A percentile compares a stretch with the other conserved stretches of the same genome.
phyloP scores from a whole-genome alignment of 2,329 filamentous ascomycete genomes.

The Paraconiothyrium sp. region DNA sequence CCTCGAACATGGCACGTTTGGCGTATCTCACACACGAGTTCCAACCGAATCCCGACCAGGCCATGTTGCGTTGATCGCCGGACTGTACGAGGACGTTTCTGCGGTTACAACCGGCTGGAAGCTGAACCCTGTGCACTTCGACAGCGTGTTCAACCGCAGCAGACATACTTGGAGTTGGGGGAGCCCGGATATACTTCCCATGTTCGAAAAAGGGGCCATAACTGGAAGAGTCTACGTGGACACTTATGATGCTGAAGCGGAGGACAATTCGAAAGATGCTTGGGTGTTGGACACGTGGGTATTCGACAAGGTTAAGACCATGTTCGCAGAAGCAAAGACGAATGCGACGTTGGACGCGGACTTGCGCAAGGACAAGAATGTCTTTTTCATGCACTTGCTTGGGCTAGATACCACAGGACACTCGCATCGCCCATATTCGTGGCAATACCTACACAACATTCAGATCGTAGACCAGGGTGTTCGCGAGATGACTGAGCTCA shows the following conservation, averaged over 20 bases:
- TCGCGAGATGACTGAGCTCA: slow-evolving; percentile 79
- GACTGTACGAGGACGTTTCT: slow-evolving; percentile 96
- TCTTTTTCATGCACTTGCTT: slow-evolving; percentile 94
- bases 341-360: slow-evolving; percentile 78
- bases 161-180: slow-evolving; percentile 99
- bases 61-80: slow-evolving; percentile 95
- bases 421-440: slow-evolving; percentile 86
- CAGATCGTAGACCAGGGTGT: slow-evolving; percentile 93
- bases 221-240: slow-evolving; percentile 88
- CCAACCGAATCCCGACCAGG: slow-evolving; percentile 96
- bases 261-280: slow-evolving; percentile 89
- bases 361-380: slow-evolving; percentile 82
- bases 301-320: slow-evolving; percentile 87
- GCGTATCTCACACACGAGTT: slow-evolving; percentile 94
- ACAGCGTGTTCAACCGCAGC: slow-evolving; percentile 97
- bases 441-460: slow-evolving; percentile 94
- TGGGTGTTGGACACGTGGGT: slow-evolving; percentile 90
- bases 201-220: slow-evolving; percentile 95
- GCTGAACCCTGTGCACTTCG: slow-evolving; percentile 96
- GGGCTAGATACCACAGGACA: slow-evolving; percentile 94
- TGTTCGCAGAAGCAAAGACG: slow-evolving; percentile 81
- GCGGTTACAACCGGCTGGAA: slow-evolving; percentile 98
- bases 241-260: slow-evolving; percentile 82
- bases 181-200: slow-evolving; percentile 94
- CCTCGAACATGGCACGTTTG: slow-evolving; percentile 90